Conservation (phyloP, 2,329 filamentous ascomycete genomes). For the Diaporthe citrichinensis region DNA sequence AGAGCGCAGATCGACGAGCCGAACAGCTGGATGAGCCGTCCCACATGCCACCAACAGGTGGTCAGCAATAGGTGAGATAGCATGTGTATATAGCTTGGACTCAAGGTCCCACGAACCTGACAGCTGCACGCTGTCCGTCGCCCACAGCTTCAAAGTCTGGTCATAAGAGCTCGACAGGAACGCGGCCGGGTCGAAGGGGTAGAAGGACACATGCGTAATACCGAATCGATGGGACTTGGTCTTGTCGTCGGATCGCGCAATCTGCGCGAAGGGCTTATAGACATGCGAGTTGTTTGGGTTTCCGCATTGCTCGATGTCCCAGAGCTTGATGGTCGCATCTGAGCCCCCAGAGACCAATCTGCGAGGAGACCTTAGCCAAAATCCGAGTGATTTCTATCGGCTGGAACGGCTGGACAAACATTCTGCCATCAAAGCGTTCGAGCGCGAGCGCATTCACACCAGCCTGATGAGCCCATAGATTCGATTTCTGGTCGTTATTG, state of each 20-base stretch:
- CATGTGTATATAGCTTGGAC: conserved; percentile 81
- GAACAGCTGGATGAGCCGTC: conserved; percentile 86
- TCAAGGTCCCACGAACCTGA: conserved; percentile 79
- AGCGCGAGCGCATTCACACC: conserved; percentile 85
- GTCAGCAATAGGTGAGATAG: conserved; percentile 79
- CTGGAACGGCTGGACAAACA: conserved; percentile 61
- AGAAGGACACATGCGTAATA: conserved; percentile 83
- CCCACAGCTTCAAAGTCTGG: conserved; percentile 82
- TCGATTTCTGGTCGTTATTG: conserved; percentile 49
- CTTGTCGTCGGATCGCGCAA: conserved; percentile 57
- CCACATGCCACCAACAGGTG: conserved; percentile 89
- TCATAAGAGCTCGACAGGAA: conserved; percentile 86
- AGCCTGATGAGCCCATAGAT: conserved; percentile 77
- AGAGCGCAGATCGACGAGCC: conserved; percentile 88
- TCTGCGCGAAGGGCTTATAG: conserved; percentile 68
- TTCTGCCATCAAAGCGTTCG: conserved; percentile 84
- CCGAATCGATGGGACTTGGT: conserved; percentile 72
- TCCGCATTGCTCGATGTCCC: conserved; percentile 81
- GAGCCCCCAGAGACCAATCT: conserved; percentile 88
- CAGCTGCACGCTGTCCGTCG: conserved; percentile 71
- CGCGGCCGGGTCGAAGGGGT: conserved; percentile 81
- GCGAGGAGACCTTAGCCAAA: conserved; percentile 42
- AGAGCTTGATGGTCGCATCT: conserved; percentile 86
- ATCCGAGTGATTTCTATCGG: background rate
- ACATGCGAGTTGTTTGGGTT: conserved; percentile 61